A percentile compares a stretch with the other conserved stretches of the same genome.
Evolutionary conservation across 2,329 filamentous ascomycete species (phyloP).

Genomic region (Neofusicoccum cordaticola): DNA sequence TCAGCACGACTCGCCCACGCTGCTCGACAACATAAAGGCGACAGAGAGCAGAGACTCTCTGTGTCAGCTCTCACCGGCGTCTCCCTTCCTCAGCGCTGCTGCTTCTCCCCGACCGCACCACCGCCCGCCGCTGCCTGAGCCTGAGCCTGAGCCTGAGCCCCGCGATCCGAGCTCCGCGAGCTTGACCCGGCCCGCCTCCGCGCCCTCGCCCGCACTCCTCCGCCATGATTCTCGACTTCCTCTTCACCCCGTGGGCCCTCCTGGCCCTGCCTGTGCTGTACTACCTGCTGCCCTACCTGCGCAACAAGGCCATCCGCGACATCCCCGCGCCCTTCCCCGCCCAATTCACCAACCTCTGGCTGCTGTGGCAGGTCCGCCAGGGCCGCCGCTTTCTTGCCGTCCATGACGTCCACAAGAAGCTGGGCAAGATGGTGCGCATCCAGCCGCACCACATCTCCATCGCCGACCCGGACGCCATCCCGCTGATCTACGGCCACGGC

Average conservation of each 20-base stretch:
- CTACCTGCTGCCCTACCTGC: slow-evolving; percentile 60
- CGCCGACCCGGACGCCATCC: slow-evolving; percentile 75
- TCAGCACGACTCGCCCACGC: neutral
- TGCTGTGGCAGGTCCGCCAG: slow-evolving; percentile 61
- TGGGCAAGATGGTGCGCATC: slow-evolving; percentile 77
- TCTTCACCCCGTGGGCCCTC: slow-evolving; percentile 48
- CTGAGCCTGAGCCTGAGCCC: neutral
- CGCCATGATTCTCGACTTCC: slow-evolving; percentile 32
- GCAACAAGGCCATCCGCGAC: slow-evolving; percentile 53
- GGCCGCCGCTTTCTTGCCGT: slow-evolving; percentile 60
- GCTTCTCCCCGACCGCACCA: neutral
- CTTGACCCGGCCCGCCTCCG: neutral
- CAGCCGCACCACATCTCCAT: slow-evolving; percentile 82
- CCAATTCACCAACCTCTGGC: slow-evolving; percentile 75
- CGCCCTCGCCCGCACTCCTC: neutral
- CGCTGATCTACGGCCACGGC: slow-evolving; percentile 67
- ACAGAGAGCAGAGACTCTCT: neutral
- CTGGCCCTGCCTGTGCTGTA: slow-evolving; percentile 50
- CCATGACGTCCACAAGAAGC: slow-evolving; percentile 69
- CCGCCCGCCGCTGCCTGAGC: neutral
- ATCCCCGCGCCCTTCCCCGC: slow-evolving; percentile 65
- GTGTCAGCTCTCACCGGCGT: neutral
- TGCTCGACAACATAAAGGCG: neutral
- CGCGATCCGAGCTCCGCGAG: neutral
- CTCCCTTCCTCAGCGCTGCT: neutral